These are phyloP conservation scores for Angomonas deanei DNA, from an alignment of 208 protist genomes.

Conservation along the genomic window DNA sequence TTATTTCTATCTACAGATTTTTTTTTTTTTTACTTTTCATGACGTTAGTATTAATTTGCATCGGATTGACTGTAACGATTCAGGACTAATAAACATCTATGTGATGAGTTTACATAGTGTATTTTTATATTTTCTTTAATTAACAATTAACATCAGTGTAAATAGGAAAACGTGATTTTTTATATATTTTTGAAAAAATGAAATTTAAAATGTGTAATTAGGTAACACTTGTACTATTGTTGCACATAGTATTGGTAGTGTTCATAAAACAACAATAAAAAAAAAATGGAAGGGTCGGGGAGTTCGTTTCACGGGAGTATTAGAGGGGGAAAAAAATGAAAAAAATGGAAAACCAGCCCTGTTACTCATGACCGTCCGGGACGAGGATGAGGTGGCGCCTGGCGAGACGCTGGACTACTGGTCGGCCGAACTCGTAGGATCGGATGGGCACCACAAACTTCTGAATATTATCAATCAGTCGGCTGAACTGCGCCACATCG, in stretches of 20 bases:
- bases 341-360: background rate
- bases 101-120: no score
- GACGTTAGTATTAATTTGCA: no score
- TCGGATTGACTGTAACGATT: no score
- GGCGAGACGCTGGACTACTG: constrained; percentile 93
- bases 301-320: background rate
- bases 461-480: constrained; percentile 83
- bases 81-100: no score
- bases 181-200: constrained; percentile 5
- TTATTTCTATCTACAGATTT: no score
- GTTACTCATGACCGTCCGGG: constrained; percentile 32
- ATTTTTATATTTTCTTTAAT: no score
- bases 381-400: constrained; percentile 63
- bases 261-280: constrained; percentile 13
- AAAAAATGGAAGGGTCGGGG: constrained; percentile 12
- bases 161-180: no score
- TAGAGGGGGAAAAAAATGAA: background rate
- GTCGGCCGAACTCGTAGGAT: constrained; percentile 94
- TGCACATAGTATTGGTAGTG: no score
- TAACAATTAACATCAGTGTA: no score
- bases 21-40: no score
- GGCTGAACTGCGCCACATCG: constrained; percentile 69
- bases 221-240: no score
- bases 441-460: constrained; percentile 89
- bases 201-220: no score